phyloP scores from a whole-genome alignment of 108 stramenopile genomes.

The Hondaea fermentalgiana region DNA sequence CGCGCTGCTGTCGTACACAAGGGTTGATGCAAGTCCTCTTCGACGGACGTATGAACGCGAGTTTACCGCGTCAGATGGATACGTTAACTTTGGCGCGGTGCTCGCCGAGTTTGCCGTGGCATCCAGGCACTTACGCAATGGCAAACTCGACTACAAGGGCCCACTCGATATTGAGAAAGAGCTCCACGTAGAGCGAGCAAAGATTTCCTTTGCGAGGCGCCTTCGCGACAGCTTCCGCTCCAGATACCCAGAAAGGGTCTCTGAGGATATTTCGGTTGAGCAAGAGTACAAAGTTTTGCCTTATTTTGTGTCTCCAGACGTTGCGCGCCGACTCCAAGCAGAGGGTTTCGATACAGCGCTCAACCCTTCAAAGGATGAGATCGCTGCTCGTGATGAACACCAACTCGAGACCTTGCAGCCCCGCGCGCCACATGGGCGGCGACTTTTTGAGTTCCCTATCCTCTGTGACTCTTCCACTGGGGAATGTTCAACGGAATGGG shows the following conservation, averaged over 20 bases:
- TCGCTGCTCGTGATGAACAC: too few relatives aligned
- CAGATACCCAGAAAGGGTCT: background rate
- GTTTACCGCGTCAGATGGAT: background rate
- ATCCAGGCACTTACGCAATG: background rate
- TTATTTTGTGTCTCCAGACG: background rate
- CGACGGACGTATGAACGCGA: background rate
- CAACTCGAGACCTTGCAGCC: too few relatives aligned
- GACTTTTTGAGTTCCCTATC: background rate
- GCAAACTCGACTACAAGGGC: background rate
- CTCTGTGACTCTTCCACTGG: background rate
- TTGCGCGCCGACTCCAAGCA: background rate
- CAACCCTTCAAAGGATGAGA: background rate
- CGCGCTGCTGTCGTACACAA: too few relatives aligned
- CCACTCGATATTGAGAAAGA: background rate
- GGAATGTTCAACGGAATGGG: background rate
- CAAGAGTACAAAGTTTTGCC: background rate
- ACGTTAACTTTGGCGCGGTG: background rate
- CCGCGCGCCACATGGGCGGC: too few relatives aligned
- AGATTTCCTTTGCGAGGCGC: background rate
- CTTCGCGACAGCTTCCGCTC: background rate
- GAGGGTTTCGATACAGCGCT: background rate
- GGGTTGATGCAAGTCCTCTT: too few relatives aligned
- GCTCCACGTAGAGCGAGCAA: background rate
- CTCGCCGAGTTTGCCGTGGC: background rate
- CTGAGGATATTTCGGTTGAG: background rate